Evolutionary conservation across 2,329 filamentous ascomycete genomes (phyloP).

Genomic region (Annulohypoxylon truncatum): DNA sequence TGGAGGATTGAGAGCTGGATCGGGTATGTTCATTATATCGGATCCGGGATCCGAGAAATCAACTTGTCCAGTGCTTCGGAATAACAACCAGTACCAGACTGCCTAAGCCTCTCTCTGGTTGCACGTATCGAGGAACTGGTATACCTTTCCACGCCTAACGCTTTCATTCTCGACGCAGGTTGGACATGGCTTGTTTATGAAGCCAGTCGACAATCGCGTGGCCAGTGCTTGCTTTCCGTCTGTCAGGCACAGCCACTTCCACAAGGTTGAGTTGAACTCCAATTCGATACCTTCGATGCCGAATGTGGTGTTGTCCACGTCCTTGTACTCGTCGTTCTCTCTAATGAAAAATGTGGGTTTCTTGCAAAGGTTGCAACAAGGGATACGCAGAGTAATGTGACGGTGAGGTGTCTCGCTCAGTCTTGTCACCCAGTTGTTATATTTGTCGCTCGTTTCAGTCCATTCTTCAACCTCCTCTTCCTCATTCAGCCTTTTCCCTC

Average conservation of each 20-base stretch:
- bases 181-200: conserved; percentile 37
- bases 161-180: conserved; percentile 38
- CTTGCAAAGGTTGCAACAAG: conserved; percentile 39
- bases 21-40: conserved; percentile 17
- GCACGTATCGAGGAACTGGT: conserved; percentile 12
- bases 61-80: conserved; percentile 22
- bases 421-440: not conserved
- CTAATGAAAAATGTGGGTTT: conserved; percentile 20
- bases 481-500: not conserved
- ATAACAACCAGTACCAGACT: conserved; percentile 39
- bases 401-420: conserved; percentile 24
- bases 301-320: not conserved
- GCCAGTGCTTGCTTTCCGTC: conserved; percentile 5
- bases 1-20: conserved; percentile 21
- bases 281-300: conserved; percentile 39
- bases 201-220: conserved; percentile 35
- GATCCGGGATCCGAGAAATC: conserved; percentile 40
- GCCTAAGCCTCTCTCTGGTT: conserved; percentile 25
- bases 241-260: conserved; percentile 28
- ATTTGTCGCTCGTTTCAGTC: not conserved
- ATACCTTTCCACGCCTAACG: conserved; percentile 30
- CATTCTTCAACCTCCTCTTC: not conserved
- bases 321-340: not conserved
- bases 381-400: conserved; percentile 37
- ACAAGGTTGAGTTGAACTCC: conserved; percentile 36